Base-by-base conservation (phyloP, 805 yeast genomes). In the Nakazawaea anatomiae region DNA sequence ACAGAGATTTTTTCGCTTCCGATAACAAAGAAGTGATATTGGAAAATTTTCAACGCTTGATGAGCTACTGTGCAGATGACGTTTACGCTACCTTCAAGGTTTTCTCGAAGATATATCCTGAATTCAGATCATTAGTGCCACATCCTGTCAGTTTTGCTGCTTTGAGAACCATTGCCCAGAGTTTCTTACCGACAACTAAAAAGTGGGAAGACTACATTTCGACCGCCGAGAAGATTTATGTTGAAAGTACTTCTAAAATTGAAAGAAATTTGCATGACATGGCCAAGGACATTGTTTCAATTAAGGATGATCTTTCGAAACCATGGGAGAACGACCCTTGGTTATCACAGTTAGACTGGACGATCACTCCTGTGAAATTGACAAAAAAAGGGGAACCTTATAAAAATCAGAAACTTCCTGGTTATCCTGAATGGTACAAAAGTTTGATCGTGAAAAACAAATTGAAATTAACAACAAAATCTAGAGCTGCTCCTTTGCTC, bases 91-190 rank as follows among this genome's bases (percentile, higher is more conserved):
- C 99, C 0, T 85, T 76, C 58, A 69, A 70, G 53, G 89, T 92
- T 2, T 83, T 84, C 56, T 71, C 75, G 52, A 80, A 80, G 52
- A 78, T 90, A 0, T 79, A 83, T 34, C 97, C 96, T 1, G 68
- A 71, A 36, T 94, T 88, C 60, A 64, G 77, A 30, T 59, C 71
- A 34, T 76, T 80, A 47, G 82, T 91, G 42, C 96, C 99, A 0
- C 99, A 94, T 66, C 97, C 99, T 0, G 96, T 92, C 2, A 87
- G 96, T 12, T 86, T 91, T 69, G 91, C 94, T 0, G 97, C 96
- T 2, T 69, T 94, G 43, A 74, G 85, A 56, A 84, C 81, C 51
- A 71, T 94, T 60, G 83, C 90, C 8, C 75, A 85, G 25, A 78
- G 87, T 43, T 79, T 91, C 46, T 68, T 95, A 40, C 96, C 99